Conservation (phyloP, 306 rosid genomes). For the Cucumis hystrix region DNA sequence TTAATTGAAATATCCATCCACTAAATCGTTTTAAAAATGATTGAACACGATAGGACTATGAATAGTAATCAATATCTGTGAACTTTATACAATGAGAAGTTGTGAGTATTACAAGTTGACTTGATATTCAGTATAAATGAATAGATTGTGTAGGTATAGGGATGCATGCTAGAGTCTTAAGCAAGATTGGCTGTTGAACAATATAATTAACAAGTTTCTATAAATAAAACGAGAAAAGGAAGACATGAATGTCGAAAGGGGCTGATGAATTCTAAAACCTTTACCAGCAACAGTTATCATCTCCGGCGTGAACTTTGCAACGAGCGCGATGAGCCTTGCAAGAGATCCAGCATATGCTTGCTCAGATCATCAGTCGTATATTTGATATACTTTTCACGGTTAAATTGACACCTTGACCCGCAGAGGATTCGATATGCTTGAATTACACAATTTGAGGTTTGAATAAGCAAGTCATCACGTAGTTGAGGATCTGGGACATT, state of each 20-base stretch:
- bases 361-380: conserved; percentile 35
- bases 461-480: conserved; percentile 44
- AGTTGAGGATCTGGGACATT: conserved; percentile 25
- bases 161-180: background rate
- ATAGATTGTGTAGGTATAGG: background rate
- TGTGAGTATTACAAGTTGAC: background rate
- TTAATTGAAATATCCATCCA: too few species aligned
- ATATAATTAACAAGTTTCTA: background rate
- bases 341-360: conserved; percentile 37
- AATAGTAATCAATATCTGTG: background rate
- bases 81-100: background rate
- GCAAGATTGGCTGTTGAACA: background rate
- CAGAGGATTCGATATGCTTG: conserved; percentile 35
- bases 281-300: conserved; percentile 7
- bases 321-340: conserved; percentile 32
- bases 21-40: background rate
- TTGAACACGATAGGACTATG: background rate
- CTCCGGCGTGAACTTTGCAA: conserved; percentile 20
- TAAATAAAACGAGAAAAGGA: background rate
- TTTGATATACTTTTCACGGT: conserved; percentile 40
- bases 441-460: conserved; percentile 35
- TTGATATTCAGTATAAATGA: background rate
- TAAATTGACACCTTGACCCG: conserved; percentile 16
- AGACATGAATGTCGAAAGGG: background rate
- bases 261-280: background rate